Percentiles rank a stretch among this genome's conserved stretches.
Conservation (phyloP, 371 early-diverging fungal species). For the Rhizomucor pusillus region DNA sequence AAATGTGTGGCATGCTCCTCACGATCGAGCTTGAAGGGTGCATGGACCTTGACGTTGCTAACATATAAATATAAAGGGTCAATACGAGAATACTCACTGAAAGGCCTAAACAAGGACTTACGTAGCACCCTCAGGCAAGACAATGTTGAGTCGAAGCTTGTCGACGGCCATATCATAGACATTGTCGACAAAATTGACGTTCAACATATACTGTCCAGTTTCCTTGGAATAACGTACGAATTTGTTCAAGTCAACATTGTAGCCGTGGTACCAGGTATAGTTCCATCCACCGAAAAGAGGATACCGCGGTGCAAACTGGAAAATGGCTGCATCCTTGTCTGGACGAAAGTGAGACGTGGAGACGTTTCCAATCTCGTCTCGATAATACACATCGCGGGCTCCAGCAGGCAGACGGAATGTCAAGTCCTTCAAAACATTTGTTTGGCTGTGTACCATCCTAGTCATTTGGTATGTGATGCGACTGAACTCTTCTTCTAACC, state of each 20-base stretch:
- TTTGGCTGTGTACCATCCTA: slow-evolving; percentile 45
- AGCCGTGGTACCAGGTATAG: slow-evolving; percentile 93
- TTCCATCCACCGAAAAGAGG: slow-evolving; percentile 96
- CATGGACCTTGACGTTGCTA: slow-evolving; percentile 56
- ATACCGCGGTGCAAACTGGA: slow-evolving; percentile 84
- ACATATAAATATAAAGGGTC: too few species aligned
- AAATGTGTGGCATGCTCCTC: slow-evolving; percentile 38
- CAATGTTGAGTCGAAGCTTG: slow-evolving; percentile 65
- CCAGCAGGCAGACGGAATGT: slow-evolving; percentile 61
- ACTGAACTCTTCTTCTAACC: slow-evolving; percentile 73
- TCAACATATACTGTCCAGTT: slow-evolving; percentile 55
- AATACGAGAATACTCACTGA: too few species aligned
- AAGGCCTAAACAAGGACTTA: slow-evolving; percentile 41
- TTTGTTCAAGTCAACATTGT: slow-evolving; percentile 64
- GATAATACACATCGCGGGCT: slow-evolving; percentile 79
- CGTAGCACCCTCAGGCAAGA: slow-evolving; percentile 93
- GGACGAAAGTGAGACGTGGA: slow-evolving; percentile 81
- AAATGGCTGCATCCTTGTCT: slow-evolving; percentile 44
- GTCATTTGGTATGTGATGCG: slow-evolving; percentile 66
- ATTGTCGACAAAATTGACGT: slow-evolving; percentile 68
- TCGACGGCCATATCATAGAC: slow-evolving; percentile 64
- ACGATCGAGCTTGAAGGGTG: slow-evolving; percentile 55
- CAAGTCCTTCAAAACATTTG: slow-evolving; percentile 58
- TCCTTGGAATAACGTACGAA: slow-evolving; percentile 54
- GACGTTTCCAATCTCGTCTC: slow-evolving; percentile 96